These are phyloP conservation scores for Candida ascalaphidarum DNA, from an alignment of 805 yeast species.

Conservation along the genomic window DNA sequence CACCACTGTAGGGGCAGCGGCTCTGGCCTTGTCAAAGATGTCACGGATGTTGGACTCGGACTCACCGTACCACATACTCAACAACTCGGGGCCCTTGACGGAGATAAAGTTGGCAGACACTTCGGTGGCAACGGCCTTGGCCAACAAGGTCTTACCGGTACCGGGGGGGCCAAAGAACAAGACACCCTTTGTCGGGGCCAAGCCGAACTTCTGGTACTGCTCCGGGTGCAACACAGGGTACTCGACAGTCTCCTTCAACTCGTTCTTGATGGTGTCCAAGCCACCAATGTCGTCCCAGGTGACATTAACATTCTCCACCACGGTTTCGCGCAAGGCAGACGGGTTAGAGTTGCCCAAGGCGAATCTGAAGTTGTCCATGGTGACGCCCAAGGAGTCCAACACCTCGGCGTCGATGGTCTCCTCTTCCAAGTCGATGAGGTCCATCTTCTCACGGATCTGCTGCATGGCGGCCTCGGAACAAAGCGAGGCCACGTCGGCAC, in stretches of 20 bases:
- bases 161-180: constrained; percentile 99
- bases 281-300: constrained; percentile 99
- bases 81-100: constrained; percentile 93
- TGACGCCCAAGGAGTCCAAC: constrained; percentile 91
- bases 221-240: constrained; percentile 99
- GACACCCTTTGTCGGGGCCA: constrained; percentile 97
- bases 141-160: constrained; percentile 97
- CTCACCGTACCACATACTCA: constrained; percentile 99
- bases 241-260: constrained; percentile 97
- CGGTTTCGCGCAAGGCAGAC: constrained; percentile 98
- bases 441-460: constrained; percentile 99
- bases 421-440: constrained; percentile 88
- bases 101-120: constrained; percentile 97
- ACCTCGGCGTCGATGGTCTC: constrained; percentile 97
- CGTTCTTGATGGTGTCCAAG: constrained; percentile 89
- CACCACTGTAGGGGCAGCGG: constrained; percentile 99
- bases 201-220: constrained; percentile 95
- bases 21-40: constrained; percentile 96
- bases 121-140: constrained; percentile 99
- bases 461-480: constrained; percentile 99
- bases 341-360: constrained; percentile 98
- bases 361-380: constrained; percentile 97
- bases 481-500: constrained; percentile 96
- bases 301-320: constrained; percentile 96
- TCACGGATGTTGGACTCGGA: constrained; percentile 96